A percentile compares a stretch with the other conserved stretches of the same genome.
These are phyloP conservation scores for Inonotus hispidus DNA, from an alignment of 1,284 basidiomycete genomes.

Conservation along the genomic window DNA sequence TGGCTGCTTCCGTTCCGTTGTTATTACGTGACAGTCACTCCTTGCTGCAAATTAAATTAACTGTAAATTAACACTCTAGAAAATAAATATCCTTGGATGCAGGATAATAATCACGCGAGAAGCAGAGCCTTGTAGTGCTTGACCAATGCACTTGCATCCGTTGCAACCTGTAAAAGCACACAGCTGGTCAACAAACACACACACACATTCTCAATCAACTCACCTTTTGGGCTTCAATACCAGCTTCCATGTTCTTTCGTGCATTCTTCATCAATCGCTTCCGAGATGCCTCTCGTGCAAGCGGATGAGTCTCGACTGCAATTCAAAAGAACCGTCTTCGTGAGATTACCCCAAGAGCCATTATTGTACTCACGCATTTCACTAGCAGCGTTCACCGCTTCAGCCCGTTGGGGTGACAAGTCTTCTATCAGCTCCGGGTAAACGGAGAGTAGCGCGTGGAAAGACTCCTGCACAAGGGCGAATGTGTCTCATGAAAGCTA, in stretches of 20 bases:
- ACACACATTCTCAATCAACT: background rate
- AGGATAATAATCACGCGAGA: no score
- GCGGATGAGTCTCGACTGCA: conserved; percentile 33
- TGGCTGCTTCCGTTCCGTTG: no score
- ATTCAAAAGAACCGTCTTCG: background rate
- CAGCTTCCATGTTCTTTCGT: conserved; percentile 34
- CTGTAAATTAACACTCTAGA: no score
- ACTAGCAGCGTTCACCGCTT: conserved; percentile 33
- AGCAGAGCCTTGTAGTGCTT: conserved; percentile 41
- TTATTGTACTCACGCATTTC: conserved; percentile 30
- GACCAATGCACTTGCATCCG: conserved; percentile 38
- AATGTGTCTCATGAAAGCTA: background rate
- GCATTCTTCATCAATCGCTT: conserved; percentile 32
- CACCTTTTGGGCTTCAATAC: conserved; percentile 38
- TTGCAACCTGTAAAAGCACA: conserved; percentile 32
- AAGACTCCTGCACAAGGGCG: conserved; percentile 28
- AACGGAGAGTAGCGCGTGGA: conserved; percentile 27
- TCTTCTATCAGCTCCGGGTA: conserved; percentile 33
- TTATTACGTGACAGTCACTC: no score
- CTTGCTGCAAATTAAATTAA: no score
- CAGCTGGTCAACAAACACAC: no score
- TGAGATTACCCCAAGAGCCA: background rate
- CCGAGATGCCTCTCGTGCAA: conserved; percentile 33
- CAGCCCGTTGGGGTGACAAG: conserved; percentile 31
- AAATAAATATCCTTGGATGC: no score